phyloP scores from a whole-genome alignment of 108 stramenopile genomes.

The Cyclotella cryptica region DNA sequence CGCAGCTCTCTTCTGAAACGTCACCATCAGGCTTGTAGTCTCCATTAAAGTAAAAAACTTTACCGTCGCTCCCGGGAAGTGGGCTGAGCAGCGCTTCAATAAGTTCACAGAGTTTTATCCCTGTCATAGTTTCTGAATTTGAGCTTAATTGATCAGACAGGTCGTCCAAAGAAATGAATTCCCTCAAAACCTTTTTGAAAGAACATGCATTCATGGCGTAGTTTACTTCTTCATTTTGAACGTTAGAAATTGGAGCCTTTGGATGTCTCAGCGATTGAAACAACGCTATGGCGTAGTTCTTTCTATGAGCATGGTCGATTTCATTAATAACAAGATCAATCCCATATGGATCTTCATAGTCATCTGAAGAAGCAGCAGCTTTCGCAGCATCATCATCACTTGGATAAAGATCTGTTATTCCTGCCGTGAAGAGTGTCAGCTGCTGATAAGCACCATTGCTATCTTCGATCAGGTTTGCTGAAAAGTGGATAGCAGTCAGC shows the following conservation, averaged over 20 bases:
- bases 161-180: slow-evolving; percentile 33
- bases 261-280: slow-evolving; percentile 64
- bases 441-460: slow-evolving; percentile 39
- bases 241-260: slow-evolving; percentile 12
- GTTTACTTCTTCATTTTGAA: slow-evolving; percentile 28
- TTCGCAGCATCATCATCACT: slow-evolving; percentile 69
- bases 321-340: slow-evolving; percentile 59
- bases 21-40: slow-evolving; percentile 11
- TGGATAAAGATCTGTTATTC: slow-evolving; percentile 73
- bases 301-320: slow-evolving; percentile 55
- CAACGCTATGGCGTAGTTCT: slow-evolving; percentile 63
- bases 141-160: slow-evolving; percentile 37
- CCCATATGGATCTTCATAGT: slow-evolving; percentile 62
- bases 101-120: slow-evolving; percentile 56
- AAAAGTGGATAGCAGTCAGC: slow-evolving; percentile 64
- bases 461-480: slow-evolving; percentile 20
- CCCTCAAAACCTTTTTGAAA: slow-evolving; percentile 34
- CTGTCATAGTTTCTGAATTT: slow-evolving; percentile 23
- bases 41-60: slow-evolving; percentile 59
- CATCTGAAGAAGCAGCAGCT: slow-evolving; percentile 43
- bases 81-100: slow-evolving; percentile 53
- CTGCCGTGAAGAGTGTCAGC: slow-evolving; percentile 73
- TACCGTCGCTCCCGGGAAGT: slow-evolving; percentile 60
- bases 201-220: slow-evolving; percentile 30
- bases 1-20: background rate